These are phyloP conservation scores for Aaosphaeria pasadenensis DNA, from an alignment of 2,329 filamentous ascomycete genomes.

Conservation along the genomic window DNA sequence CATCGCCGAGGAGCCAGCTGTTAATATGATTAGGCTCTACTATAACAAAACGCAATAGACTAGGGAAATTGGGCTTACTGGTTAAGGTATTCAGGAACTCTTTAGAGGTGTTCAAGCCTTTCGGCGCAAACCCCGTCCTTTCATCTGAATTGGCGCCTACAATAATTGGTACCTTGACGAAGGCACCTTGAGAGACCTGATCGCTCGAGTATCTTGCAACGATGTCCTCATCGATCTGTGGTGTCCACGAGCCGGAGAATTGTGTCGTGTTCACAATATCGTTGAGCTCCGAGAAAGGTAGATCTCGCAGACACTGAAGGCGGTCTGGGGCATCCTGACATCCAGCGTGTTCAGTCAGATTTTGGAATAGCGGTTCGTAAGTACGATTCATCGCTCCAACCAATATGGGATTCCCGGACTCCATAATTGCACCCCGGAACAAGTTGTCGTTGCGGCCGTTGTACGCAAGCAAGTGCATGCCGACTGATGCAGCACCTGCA, in stretches of 20 bases:
- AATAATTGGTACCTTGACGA: slow-evolving; percentile 61
- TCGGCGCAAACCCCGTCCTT: slow-evolving; percentile 53
- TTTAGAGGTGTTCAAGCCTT: slow-evolving; percentile 52
- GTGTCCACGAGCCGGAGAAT: slow-evolving; percentile 32
- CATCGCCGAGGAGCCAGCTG: no score
- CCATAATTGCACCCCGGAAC: slow-evolving; percentile 42
- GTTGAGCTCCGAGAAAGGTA: background rate
- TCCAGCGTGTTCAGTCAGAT: slow-evolving; percentile 16
- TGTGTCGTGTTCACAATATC: background rate
- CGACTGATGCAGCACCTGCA: background rate
- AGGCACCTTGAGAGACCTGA: slow-evolving; percentile 54
- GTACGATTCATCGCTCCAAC: slow-evolving; percentile 4
- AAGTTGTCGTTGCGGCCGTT: slow-evolving; percentile 41
- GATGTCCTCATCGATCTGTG: slow-evolving; percentile 53
- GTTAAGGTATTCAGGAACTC: slow-evolving; percentile 39
- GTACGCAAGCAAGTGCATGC: slow-evolving; percentile 41
- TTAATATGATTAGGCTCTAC: no score
- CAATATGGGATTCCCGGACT: slow-evolving; percentile 25
- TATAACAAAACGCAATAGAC: no score
- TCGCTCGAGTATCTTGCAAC: slow-evolving; percentile 47
- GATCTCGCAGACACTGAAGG: background rate
- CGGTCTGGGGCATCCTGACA: slow-evolving; percentile 16
- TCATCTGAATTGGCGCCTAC: slow-evolving; percentile 63
- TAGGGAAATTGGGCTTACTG: background rate
- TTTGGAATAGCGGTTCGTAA: slow-evolving; percentile 6